phyloP scores from a whole-genome alignment of 2,329 filamentous ascomycete genomes.

The Aspergillus proliferans region DNA sequence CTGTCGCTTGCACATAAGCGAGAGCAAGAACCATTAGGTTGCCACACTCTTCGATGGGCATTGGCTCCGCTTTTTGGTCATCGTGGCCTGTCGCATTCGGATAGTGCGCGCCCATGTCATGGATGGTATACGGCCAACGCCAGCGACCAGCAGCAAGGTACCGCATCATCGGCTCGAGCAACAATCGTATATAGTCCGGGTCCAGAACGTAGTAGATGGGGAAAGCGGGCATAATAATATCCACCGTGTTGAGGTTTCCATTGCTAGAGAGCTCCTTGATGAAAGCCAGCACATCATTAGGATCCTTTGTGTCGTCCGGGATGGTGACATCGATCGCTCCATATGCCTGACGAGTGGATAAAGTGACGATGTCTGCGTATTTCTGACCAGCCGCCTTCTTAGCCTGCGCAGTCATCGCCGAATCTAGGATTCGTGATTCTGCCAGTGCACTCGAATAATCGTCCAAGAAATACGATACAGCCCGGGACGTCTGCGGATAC shows the following conservation, averaged over 20 bases:
- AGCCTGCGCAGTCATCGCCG: conserved; percentile 22
- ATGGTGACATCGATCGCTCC: conserved; percentile 38
- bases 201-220: conserved; percentile 40
- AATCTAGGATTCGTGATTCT: conserved; percentile 30
- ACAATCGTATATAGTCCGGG: conserved; percentile 38
- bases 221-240: conserved; percentile 39
- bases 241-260: conserved; percentile 40
- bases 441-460: conserved; percentile 33
- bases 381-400: conserved; percentile 29
- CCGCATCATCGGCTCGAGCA: conserved; percentile 39
- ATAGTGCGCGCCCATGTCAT: conserved; percentile 38
- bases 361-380: conserved; percentile 37
- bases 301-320: conserved; percentile 27
- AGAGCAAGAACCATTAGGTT: conserved; percentile 35
- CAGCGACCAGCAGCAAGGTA: conserved; percentile 38
- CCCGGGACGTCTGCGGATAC: conserved; percentile 27
- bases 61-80: conserved; percentile 33
- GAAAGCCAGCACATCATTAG: conserved; percentile 29
- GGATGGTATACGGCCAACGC: conserved; percentile 33
- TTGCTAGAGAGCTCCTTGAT: conserved; percentile 42
- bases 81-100: conserved; percentile 38
- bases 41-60: conserved; percentile 39
- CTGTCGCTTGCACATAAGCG: conserved; percentile 34
- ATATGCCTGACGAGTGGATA: conserved; percentile 38
- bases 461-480: conserved; percentile 34